A percentile compares a stretch with the other conserved stretches of the same genome.
Evolutionary conservation across 2,329 filamentous ascomycete genomes (phyloP).

Genomic region (Fusarium papillatum): DNA sequence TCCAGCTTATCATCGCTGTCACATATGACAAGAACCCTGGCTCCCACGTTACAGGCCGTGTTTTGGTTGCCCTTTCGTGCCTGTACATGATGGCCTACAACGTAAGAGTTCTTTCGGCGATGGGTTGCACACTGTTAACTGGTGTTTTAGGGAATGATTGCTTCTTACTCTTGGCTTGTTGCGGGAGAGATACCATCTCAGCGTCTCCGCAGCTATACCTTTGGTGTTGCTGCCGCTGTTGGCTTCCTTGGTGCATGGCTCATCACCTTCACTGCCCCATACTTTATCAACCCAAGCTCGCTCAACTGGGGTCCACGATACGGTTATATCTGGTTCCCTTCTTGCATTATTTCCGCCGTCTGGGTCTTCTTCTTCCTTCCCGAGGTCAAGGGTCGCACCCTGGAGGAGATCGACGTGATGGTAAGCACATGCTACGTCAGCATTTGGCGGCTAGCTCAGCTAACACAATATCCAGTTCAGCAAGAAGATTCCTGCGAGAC

Average conservation of each 20-base stretch:
- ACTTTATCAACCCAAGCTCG: conserved; percentile 40
- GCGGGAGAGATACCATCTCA: conserved; percentile 40
- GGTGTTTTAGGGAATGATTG: conserved; percentile 35
- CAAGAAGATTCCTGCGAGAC: conserved; percentile 28
- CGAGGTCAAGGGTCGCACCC: conserved; percentile 36
- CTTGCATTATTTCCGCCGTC: conserved; percentile 30
- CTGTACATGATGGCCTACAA: conserved; percentile 41
- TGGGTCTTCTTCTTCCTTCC: conserved; percentile 41
- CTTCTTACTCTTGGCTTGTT: conserved; percentile 40
- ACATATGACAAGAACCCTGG: conserved; percentile 35
- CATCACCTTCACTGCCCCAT: conserved; percentile 40
- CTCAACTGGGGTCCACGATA: conserved; percentile 42
- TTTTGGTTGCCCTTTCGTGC: conserved; percentile 38
- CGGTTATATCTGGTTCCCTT: conserved; percentile 41
- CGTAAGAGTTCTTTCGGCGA: not conserved
- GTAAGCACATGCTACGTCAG: not conserved
- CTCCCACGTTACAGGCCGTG: conserved; percentile 23
- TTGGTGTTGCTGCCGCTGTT: conserved; percentile 33
- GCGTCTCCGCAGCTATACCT: conserved; percentile 40
- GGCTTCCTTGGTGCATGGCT: conserved; percentile 40
- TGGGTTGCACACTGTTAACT: rapidly evolving
- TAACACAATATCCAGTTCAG: conserved; percentile 23
- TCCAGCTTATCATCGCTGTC: conserved; percentile 38
- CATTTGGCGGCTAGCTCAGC: no score
- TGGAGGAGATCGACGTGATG: conserved; percentile 40